These are phyloP conservation scores for Chenopodium suecicum DNA, from an alignment of 148 eudicot genomes.

Conservation along the genomic window DNA sequence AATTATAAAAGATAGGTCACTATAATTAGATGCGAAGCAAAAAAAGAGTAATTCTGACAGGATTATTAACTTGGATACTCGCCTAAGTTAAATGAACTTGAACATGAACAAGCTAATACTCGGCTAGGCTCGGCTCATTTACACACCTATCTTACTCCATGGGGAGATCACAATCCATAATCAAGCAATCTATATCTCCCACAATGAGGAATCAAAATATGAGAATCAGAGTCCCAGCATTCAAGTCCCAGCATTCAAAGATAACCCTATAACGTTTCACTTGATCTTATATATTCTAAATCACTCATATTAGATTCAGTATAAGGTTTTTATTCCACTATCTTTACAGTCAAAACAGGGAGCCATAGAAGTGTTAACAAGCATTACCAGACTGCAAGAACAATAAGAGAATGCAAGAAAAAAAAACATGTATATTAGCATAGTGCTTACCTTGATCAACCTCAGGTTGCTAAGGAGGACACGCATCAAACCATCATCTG, in stretches of 20 bases:
- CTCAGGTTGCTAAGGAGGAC: conserved; percentile 55
- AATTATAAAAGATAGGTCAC: too few species aligned
- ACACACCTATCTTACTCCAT: background rate
- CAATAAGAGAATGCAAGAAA: background rate
- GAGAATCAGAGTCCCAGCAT: background rate
- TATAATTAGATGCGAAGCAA: too few species aligned
- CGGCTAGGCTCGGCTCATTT: too few species aligned
- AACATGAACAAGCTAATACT: too few species aligned
- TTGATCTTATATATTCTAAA: background rate
- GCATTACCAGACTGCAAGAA: background rate
- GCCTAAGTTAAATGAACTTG: too few species aligned
- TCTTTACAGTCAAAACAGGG: background rate
- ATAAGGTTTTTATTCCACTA: background rate
- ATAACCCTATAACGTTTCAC: background rate
- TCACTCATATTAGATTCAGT: background rate
- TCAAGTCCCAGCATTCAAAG: background rate
- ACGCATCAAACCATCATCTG: conserved; percentile 64
- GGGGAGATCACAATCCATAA: background rate
- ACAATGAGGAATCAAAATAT: background rate
- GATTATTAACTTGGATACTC: background rate
- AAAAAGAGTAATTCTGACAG: background rate
- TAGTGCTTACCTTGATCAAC: conserved; percentile 64
- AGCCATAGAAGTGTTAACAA: background rate
- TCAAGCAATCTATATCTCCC: background rate
- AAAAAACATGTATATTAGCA: background rate